Conservation (phyloP, 2,329 filamentous ascomycete species). For the Talaromyces sp. region DNA sequence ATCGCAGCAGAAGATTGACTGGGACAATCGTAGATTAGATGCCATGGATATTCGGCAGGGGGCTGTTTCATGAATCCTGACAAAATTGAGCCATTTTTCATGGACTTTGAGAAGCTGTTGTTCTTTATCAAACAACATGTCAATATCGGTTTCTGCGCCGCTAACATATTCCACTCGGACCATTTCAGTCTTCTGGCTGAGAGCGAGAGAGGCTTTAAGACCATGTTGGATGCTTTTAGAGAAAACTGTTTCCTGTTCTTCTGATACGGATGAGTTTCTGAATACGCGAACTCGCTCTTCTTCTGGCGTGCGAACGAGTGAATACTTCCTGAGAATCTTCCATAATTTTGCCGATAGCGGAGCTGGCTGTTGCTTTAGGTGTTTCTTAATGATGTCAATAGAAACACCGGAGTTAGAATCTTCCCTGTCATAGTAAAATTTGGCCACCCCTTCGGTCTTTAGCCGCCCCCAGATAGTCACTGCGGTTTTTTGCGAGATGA, state of each 20-base stretch:
- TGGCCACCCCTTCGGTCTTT: background rate
- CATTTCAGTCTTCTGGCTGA: background rate
- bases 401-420: background rate
- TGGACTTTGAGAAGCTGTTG: background rate
- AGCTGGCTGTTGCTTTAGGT: background rate
- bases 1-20: background rate
- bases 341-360: background rate
- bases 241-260: background rate
- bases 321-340: background rate
- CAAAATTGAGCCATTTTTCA: slow-evolving; percentile 6
- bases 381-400: background rate
- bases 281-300: background rate
- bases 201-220: background rate
- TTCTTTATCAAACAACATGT: background rate
- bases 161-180: background rate
- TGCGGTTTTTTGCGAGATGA: background rate
- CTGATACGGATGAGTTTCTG: background rate
- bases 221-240: background rate
- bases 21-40: background rate
- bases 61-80: background rate
- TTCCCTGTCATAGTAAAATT: background rate
- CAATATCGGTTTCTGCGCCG: background rate
- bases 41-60: background rate
- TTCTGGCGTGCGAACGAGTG: background rate
- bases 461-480: background rate